These are phyloP conservation scores for Nicotiana obtusifolia DNA, from an alignment of 257 asterid genomes.

Conservation along the genomic window DNA sequence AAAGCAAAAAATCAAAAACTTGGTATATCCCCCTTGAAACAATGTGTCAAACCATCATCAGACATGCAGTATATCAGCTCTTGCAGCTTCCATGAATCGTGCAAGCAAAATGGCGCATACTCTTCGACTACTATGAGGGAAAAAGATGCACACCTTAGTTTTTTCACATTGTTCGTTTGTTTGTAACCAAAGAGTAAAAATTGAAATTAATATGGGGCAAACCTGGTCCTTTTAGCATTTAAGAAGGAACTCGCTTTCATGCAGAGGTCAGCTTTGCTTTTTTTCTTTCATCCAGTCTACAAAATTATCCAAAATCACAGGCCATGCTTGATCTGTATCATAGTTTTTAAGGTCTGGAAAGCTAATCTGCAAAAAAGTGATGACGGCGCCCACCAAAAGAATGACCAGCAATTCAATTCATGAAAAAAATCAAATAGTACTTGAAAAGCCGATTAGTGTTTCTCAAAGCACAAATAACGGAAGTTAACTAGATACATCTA, in stretches of 20 bases:
- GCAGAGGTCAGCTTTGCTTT: slow-evolving; percentile 8
- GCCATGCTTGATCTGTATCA: slow-evolving; percentile 34
- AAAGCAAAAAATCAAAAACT: background rate
- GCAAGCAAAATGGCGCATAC: background rate
- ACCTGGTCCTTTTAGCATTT: slow-evolving; percentile 4
- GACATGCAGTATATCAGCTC: background rate
- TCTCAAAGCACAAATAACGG: background rate
- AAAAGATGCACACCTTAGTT: too few species aligned
- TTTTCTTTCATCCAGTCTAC: slow-evolving; percentile 37
- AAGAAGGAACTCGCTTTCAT: background rate
- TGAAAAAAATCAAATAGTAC: background rate
- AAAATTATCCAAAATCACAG: slow-evolving; percentile 37
- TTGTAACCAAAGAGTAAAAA: background rate
- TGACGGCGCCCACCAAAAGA: background rate
- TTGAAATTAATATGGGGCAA: background rate
- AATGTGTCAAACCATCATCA: background rate
- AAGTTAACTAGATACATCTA: background rate
- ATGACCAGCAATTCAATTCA: background rate
- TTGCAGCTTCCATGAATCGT: background rate
- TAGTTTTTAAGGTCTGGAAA: slow-evolving; percentile 34
- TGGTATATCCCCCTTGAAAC: slow-evolving; percentile 1
- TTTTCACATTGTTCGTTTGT: background rate
- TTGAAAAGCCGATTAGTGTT: background rate
- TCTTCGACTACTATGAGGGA: background rate
- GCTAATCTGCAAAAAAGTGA: slow-evolving; percentile 22